Evolutionary conservation across 2,329 filamentous ascomycete species (phyloP).

Genomic region (Nemania sp.): DNA sequence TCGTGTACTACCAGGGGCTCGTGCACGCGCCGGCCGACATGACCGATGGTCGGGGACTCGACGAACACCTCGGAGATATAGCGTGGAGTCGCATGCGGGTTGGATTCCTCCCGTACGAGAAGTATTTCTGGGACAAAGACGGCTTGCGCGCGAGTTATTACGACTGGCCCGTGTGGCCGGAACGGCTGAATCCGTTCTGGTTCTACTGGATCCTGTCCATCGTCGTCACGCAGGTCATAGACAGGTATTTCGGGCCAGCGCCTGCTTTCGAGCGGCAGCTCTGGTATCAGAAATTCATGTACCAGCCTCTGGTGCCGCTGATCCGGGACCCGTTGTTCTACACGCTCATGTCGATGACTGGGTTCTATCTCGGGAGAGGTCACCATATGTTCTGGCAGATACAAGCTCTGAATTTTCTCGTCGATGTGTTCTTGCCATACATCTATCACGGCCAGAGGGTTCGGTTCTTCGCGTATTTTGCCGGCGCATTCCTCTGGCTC

Average conservation of each 20-base stretch:
- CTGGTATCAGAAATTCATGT: background rate
- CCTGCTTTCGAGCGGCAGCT: background rate
- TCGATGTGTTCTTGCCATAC: background rate
- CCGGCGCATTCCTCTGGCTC: background rate
- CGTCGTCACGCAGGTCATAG: background rate
- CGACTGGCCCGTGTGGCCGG: constrained; percentile 18
- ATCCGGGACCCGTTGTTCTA: too few relatives aligned
- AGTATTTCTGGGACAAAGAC: constrained; percentile 9
- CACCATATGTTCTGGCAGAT: background rate
- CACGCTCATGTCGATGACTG: background rate
- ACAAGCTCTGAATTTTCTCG: background rate
- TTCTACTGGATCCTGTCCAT: background rate
- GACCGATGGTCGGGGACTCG: constrained; percentile 26
- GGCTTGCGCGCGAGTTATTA: background rate
- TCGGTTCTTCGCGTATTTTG: background rate
- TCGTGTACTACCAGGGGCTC: constrained; percentile 41
- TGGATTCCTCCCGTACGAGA: constrained; percentile 10
- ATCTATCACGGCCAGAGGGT: background rate
- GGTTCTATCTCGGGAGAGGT: background rate
- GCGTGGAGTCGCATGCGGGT: background rate
- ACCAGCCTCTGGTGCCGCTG: too few relatives aligned
- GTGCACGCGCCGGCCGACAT: constrained; percentile 28
- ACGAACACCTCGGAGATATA: constrained; percentile 23
- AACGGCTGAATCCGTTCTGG: constrained; percentile 10
- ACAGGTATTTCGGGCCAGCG: background rate